A percentile compares a stretch with the other conserved stretches of the same genome.
Conservation (phyloP, 805 yeast genomes). For the Nakazawaea siamensis region DNA sequence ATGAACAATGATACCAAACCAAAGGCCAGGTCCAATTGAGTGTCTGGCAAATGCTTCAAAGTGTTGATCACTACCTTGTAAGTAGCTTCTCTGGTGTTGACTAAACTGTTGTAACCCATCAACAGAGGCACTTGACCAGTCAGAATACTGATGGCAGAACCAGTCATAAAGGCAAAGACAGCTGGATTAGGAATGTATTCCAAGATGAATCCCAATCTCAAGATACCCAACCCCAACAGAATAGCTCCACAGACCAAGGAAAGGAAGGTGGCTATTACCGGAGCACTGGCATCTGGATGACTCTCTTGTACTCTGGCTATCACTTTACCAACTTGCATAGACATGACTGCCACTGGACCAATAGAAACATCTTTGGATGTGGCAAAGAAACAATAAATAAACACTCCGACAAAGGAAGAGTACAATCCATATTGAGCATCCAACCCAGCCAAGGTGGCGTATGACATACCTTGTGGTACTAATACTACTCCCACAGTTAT, state of each 20-base stretch:
- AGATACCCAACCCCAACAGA: conserved; percentile 72
- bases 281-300: conserved; percentile 39
- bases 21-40: conserved; percentile 80
- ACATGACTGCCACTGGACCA: conserved; percentile 97
- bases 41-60: conserved; percentile 59
- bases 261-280: conserved; percentile 72
- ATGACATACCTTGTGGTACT: conserved; percentile 95
- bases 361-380: conserved; percentile 93
- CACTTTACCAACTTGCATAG: conserved; percentile 74
- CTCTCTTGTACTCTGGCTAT: conserved; percentile 52
- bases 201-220: conserved; percentile 79
- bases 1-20: conserved; percentile 70
- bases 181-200: conserved; percentile 90
- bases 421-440: conserved; percentile 82
- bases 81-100: conserved; percentile 68
- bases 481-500: conserved; percentile 87
- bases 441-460: conserved; percentile 79
- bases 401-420: conserved; percentile 87
- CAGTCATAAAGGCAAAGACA: conserved; percentile 90
- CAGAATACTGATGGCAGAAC: conserved; percentile 80
- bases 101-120: conserved; percentile 61
- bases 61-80: conserved; percentile 64
- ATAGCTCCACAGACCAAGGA: conserved; percentile 81
- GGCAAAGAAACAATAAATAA: conserved; percentile 84
- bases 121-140: conserved; percentile 82